These are phyloP conservation scores for Neurospora sp. DNA, from an alignment of 495 filamentous ascomycete genomes.

Conservation along the genomic window DNA sequence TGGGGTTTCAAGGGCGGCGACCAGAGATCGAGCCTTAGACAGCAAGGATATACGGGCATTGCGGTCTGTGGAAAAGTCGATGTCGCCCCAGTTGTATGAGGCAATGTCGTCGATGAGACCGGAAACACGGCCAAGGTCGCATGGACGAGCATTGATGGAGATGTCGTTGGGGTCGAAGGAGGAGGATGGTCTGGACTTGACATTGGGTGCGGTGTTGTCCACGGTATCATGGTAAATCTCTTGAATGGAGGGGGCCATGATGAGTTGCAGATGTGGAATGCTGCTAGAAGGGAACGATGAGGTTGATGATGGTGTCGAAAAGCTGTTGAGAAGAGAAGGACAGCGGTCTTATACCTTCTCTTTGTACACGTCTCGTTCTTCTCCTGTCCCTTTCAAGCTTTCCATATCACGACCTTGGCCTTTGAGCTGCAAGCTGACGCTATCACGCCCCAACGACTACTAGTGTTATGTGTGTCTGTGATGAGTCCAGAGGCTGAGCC, in stretches of 20 bases:
- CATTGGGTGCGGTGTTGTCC: neutral
- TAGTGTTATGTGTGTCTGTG: neutral
- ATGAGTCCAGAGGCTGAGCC: neutral
- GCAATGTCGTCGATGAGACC: slow-evolving; percentile 12
- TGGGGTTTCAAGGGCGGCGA: slow-evolving; percentile 23
- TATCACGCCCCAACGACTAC: neutral
- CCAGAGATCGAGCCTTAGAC: slow-evolving; percentile 17
- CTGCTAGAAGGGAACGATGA: neutral
- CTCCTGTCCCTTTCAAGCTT: neutral
- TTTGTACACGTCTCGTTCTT: neutral
- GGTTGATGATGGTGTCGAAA: neutral
- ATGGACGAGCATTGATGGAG: slow-evolving; percentile 6
- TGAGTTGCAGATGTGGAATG: neutral
- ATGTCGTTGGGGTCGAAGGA: slow-evolving; percentile 4
- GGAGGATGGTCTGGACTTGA: neutral
- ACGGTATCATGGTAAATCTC: neutral
- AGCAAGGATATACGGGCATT: slow-evolving; percentile 11
- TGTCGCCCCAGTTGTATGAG: neutral
- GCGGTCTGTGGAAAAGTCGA: slow-evolving; percentile 4
- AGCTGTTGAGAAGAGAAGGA: neutral
- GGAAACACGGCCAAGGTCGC: slow-evolving; percentile 9
- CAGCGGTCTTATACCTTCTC: neutral
- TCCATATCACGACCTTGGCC: neutral
- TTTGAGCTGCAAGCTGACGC: neutral
- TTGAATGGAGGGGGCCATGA: neutral